Conservation (phyloP, 495 filamentous ascomycete genomes). For the Acidiella bohemica region DNA sequence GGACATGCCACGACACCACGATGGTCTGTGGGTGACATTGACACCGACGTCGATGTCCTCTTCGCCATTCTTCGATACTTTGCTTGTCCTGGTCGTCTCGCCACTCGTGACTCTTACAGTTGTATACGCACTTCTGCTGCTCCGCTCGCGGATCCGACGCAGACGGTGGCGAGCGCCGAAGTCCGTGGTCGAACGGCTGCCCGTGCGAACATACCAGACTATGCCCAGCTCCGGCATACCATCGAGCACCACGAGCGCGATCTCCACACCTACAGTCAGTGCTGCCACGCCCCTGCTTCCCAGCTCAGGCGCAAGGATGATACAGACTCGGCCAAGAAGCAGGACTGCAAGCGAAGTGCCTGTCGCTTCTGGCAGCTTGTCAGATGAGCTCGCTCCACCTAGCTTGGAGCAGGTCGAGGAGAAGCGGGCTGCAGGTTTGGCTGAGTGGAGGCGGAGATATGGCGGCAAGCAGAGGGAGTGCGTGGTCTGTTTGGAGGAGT, state of each 20-base stretch:
- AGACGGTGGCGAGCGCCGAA: conserved; percentile 93
- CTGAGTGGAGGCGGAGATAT: conserved; percentile 63
- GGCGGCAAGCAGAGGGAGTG: conserved; percentile 83
- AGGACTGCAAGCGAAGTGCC: conserved; percentile 46
- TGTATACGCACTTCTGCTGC: conserved; percentile 77
- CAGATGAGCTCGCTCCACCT: conserved; percentile 19
- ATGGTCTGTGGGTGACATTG: conserved; percentile 90
- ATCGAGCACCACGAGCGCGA: conserved; percentile 45
- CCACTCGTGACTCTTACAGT: conserved; percentile 83
- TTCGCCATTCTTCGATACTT: conserved; percentile 92
- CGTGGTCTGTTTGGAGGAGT: conserved; percentile 96
- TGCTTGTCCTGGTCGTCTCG: conserved; percentile 82
- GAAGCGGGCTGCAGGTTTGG: conserved; percentile 35
- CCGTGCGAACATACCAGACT: conserved; percentile 86
- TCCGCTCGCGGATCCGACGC: conserved; percentile 79
- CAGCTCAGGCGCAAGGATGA: conserved; percentile 25
- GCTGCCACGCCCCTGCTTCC: conserved; percentile 64
- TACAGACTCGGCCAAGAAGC: conserved; percentile 41
- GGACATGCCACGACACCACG: conserved; percentile 34
- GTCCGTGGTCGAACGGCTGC: conserved; percentile 85
- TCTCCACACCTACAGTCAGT: conserved; percentile 46
- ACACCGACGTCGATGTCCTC: conserved; percentile 80
- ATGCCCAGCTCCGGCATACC: too few species aligned
- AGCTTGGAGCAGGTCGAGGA: conserved; percentile 33
- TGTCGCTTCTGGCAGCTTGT: conserved; percentile 6